Evolutionary conservation across 345 rosid genomes (phyloP).

Genomic region (Carallia pectinifolia): DNA sequence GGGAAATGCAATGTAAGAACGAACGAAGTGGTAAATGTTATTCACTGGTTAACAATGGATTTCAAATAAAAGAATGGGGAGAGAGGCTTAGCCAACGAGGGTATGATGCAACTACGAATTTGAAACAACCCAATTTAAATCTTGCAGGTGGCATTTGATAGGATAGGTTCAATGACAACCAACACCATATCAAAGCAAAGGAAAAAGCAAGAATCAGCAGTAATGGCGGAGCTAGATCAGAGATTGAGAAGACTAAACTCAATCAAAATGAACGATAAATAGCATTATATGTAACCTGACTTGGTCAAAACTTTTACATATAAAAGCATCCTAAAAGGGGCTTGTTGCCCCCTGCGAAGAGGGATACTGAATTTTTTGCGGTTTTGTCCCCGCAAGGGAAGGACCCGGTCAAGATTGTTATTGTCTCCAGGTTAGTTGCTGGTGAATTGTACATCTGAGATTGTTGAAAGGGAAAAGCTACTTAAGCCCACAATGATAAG

Average conservation of each 20-base stretch:
- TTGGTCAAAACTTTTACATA: neutral
- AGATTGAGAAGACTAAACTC: conserved; percentile 84
- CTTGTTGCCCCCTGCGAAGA: conserved; percentile 19
- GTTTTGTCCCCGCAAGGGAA: conserved; percentile 2
- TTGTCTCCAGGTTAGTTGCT: conserved; percentile 17
- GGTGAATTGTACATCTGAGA: conserved; percentile 25
- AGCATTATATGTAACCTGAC: neutral
- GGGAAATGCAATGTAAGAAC: neutral
- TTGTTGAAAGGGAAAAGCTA: neutral
- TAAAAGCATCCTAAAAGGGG: conserved; percentile 21
- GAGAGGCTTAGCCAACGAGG: too few relatives aligned
- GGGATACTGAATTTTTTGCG: neutral
- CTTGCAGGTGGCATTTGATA: conserved; percentile 87
- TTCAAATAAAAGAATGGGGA: too few relatives aligned
- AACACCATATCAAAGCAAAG: conserved; percentile 90
- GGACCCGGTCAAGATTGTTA: conserved; percentile 14
- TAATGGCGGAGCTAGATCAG: conserved; percentile 95
- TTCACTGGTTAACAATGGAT: neutral
- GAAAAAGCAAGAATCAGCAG: conserved; percentile 97
- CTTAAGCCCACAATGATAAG: too few relatives aligned
- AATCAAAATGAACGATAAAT: conserved; percentile 48
- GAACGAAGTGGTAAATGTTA: neutral
- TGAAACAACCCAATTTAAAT: conserved; percentile 6
- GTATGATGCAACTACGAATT: neutral
- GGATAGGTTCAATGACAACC: conserved; percentile 89